Conservation (phyloP, 495 filamentous ascomycete species). For the Penicillium parvum region DNA sequence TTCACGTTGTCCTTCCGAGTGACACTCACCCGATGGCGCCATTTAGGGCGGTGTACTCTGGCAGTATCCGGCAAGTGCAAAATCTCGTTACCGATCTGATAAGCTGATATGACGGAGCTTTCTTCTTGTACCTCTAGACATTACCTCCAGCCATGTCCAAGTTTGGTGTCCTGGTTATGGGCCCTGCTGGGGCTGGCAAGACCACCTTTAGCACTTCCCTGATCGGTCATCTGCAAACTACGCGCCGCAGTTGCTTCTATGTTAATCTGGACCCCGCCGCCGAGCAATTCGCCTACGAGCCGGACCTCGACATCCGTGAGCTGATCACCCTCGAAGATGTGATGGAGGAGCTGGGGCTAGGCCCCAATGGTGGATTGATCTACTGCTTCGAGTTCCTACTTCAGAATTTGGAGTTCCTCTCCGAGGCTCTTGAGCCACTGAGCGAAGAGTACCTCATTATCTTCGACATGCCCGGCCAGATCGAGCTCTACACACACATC, state of each 20-base stretch:
- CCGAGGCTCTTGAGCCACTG: conserved; percentile 76
- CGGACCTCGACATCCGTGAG: conserved; percentile 95
- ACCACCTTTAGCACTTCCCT: conserved; percentile 92
- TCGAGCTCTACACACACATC: conserved; percentile 97
- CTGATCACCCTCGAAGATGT: conserved; percentile 95
- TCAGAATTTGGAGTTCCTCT: conserved; percentile 93
- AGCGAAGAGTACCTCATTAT: conserved; percentile 95
- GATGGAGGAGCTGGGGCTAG: conserved; percentile 93
- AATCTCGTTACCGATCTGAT: conserved; percentile 13
- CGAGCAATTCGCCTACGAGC: conserved; percentile 84
- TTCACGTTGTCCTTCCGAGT: too few species aligned
- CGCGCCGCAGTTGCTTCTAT: conserved; percentile 89
- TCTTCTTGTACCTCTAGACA: neutral
- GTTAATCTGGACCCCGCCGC: conserved; percentile 97
- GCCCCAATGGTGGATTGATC: conserved; percentile 93
- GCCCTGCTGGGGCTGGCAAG: conserved; percentile 86
- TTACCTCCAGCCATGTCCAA: conserved; percentile 66
- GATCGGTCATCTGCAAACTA: conserved; percentile 85
- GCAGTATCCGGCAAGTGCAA: conserved; percentile 7
- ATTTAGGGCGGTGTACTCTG: conserved; percentile 8
- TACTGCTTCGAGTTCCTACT: conserved; percentile 95
- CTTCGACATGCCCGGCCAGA: conserved; percentile 98
- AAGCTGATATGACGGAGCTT: conserved; percentile 7
- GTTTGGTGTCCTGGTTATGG: conserved; percentile 91
- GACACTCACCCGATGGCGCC: conserved; percentile 13